Base-by-base conservation (phyloP, 2,329 filamentous ascomycete species). In the Claviceps monticola region DNA sequence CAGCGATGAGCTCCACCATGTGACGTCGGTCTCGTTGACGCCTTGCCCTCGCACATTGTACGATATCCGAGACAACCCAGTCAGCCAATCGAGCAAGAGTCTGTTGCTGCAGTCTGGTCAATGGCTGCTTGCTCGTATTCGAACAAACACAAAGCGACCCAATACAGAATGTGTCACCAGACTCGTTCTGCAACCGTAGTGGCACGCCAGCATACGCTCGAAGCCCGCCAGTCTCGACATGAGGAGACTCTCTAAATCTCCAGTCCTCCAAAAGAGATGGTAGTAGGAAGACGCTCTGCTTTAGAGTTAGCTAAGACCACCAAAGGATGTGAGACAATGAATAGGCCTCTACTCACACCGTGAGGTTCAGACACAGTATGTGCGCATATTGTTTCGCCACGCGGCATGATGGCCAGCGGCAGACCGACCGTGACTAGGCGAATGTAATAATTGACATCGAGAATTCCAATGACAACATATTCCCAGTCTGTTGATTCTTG, bases 111-210 rank as follows among this genome's bases (percentile, higher is more conserved):
- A 52, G 34, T n/a, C 56, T 60, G 2, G 63, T 60, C 3, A 72
- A 60, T 0, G 61, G 59, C 1, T 62, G 59, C 36, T 65, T 63
- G 2, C 55, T 57, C 4, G 63, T 64, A 5, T 64, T 64, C 0
- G 67, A 73, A 5, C 66, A 66, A 14, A 74, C 64, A n/a, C 70
- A 73, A 4, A 74, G 57, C 1, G 69, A 68, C 2, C 71, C 71
- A 2, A 73, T 63, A 0, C 62, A 65, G 16, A 71, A 62, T 4
- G 61, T 60, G 38, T 71, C 64, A 1, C 68, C 71, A 7, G 59
- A 63, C 38, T 69, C 68, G 17, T 64, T 64, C 50, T 70, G 63
- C 45, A 68, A 65, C 3, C 66, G 65, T 0, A 72, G 60, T 1
- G 64, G 66, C 1, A 65, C 66, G 17, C 71, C 70, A 1, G 69